A percentile compares a stretch with the other conserved stretches of the same genome.
Conservation (phyloP, 2,329 filamentous ascomycete species). For the Paraphaeosphaeria sporulosa region DNA sequence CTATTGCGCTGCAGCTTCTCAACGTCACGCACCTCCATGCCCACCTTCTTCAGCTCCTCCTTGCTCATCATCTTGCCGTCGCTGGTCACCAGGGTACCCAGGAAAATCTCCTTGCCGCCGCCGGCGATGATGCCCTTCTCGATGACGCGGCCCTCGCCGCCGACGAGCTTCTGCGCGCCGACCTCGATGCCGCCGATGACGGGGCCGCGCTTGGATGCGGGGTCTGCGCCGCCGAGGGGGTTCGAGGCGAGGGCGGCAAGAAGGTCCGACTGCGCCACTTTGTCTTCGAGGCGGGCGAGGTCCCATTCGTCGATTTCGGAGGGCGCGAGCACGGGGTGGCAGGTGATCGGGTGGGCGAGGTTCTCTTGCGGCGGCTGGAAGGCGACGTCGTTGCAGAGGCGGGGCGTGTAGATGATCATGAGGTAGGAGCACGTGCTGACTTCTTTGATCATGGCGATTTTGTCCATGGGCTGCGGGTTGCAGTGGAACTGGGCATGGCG, state of each 20-base stretch:
- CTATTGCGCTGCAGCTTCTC: slow-evolving; percentile 74
- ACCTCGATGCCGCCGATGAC: slow-evolving; percentile 67
- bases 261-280: slow-evolving; percentile 35
- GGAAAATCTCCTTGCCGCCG: slow-evolving; percentile 61
- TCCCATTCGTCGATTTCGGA: slow-evolving; percentile 60
- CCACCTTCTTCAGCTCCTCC: slow-evolving; percentile 72
- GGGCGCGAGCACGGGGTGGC: slow-evolving; percentile 72
- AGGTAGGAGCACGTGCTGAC: slow-evolving; percentile 89
- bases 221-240: slow-evolving; percentile 43
- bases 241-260: slow-evolving; percentile 34
- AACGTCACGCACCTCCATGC: slow-evolving; percentile 71
- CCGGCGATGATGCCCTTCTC: slow-evolving; percentile 60
- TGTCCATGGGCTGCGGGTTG: slow-evolving; percentile 75
- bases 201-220: slow-evolving; percentile 46
- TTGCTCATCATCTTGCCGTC: slow-evolving; percentile 69
- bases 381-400: slow-evolving; percentile 85
- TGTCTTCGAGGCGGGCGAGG: slow-evolving; percentile 40
- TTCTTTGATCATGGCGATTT: slow-evolving; percentile 93
- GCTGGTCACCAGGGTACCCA: slow-evolving; percentile 62
- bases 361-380: slow-evolving; percentile 84
- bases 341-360: slow-evolving; percentile 77
- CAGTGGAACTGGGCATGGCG: slow-evolving; percentile 67
- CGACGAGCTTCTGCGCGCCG: slow-evolving; percentile 64
- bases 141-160: slow-evolving; percentile 63
- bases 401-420: slow-evolving; percentile 90